Base-by-base conservation (phyloP, 371 early-diverging fungal genomes). In the Quaeritorhiza haematococci region DNA sequence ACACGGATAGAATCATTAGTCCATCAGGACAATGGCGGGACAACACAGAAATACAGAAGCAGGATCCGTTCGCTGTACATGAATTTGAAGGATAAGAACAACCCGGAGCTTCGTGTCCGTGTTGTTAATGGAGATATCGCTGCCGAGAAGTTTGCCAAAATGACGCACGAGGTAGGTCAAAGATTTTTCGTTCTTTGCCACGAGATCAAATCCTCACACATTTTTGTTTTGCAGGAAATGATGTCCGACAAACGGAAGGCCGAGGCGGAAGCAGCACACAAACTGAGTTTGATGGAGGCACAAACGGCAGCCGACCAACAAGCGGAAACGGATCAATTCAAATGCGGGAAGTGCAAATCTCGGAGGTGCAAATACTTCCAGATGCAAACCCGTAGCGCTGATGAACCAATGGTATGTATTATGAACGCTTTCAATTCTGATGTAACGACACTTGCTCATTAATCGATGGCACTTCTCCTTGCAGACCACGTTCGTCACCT, bases 361-460 rank as follows among this genome's bases (percentile, higher is more conserved):
- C 82, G 95, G 49, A 92, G 86, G 64, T 87, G 89, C 59, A 87
- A 88, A 7, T 99, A 96, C 74, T 95, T 86, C 78, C 98, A 99
- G 77, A 88, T 92, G 86, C 94, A 96, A 80, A 99, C 98, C 56
- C 82, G 99, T 42, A 90, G 91, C 65, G 99, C 99, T 23, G 99
- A 99, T 85, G 99, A 96, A 77, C 97, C 97, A 8, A 96, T 95
- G 95, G 69, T 55, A 55, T 19, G 48, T 13, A 19, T n/a, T 17
- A 47, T 10, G 15, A 10, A 46, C 15, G 38, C n/a, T 53, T n/a
- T 47, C 24, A 26, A 51, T 17, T 51, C 33, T 38, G n/a, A 13
- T 51, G 8, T n/a, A n/a, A n/a, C n/a, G n/a, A n/a, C n/a, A n/a
- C 35, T 51, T 33, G 8, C 41, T 28, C 35, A 17, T 51, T 17